Evolutionary conservation across 306 rosid genomes (phyloP).

Genomic region (Vigna nakashimae): DNA sequence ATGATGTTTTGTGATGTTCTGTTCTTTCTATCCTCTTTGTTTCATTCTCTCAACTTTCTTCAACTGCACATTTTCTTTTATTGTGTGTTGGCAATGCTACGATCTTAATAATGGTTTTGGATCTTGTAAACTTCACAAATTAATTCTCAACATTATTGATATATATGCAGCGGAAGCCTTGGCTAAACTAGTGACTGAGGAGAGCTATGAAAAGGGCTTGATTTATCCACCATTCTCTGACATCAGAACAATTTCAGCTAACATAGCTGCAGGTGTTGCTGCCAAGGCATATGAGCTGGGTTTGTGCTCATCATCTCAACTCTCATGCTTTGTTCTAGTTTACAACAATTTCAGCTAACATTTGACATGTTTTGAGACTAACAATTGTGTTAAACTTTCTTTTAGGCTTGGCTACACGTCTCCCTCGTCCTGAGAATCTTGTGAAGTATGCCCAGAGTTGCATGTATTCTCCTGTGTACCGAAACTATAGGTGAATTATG

Average conservation of each 20-base stretch:
- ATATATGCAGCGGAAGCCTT: slow-evolving; percentile 67
- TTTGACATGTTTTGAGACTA: neutral
- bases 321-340: neutral
- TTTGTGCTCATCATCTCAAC: slow-evolving; percentile 38
- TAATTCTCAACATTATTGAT: neutral
- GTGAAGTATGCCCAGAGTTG: slow-evolving; percentile 77
- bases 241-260: slow-evolving; percentile 78
- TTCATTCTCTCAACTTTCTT: slow-evolving; percentile 1
- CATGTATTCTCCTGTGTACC: slow-evolving; percentile 78
- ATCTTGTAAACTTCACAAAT: slow-evolving; percentile 1
- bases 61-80: neutral
- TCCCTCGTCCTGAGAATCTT: slow-evolving; percentile 81
- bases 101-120: neutral
- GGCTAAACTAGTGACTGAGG: slow-evolving; percentile 67
- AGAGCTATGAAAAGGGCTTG: slow-evolving; percentile 62
- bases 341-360: neutral
- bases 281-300: slow-evolving; percentile 92
- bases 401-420: slow-evolving; percentile 75
- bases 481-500: slow-evolving; percentile 59
- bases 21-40: neutral
- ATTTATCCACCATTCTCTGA: slow-evolving; percentile 72
- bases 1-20: neutral
- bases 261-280: slow-evolving; percentile 79
- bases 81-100: neutral
- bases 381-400: neutral